Percentiles rank a stretch among this genome's conserved stretches.
Evolutionary conservation across 164 flowering plant genomes (phyloP).

Genomic region (Berberis vulgaris): DNA sequence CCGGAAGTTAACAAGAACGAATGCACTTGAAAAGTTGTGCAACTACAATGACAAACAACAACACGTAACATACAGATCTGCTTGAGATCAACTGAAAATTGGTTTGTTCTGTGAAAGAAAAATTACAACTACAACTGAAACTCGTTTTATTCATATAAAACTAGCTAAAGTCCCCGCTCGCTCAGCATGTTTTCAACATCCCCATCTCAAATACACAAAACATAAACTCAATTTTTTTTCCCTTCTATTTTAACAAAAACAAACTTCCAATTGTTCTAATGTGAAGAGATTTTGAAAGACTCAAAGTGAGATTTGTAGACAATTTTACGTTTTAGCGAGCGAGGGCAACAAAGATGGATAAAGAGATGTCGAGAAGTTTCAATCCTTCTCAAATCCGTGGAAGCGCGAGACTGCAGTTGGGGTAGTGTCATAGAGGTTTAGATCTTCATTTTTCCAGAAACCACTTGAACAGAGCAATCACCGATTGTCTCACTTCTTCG

Average conservation of each 20-base stretch:
- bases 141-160: neutral
- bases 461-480: conserved; percentile 95
- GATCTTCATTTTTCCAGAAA: conserved; percentile 72
- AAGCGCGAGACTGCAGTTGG: conserved; percentile 38
- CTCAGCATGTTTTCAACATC: neutral
- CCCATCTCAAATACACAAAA: neutral
- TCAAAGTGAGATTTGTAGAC: no score
- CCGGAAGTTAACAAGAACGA: no score
- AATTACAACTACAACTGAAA: neutral
- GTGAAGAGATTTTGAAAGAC: neutral
- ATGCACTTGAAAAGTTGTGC: no score
- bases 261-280: conserved; percentile 4
- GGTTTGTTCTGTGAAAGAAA: no score
- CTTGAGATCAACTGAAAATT: no score
- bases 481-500: conserved; percentile 78
- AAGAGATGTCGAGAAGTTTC: conserved; percentile 30
- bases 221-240: neutral
- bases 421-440: conserved; percentile 42
- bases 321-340: neutral
- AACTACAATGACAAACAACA: no score
- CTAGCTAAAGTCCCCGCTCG: neutral
- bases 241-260: neutral
- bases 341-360: no score
- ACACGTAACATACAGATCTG: no score
- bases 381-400: conserved; percentile 26